Percentiles rank a stretch among this genome's conserved stretches.
Conservation (phyloP, 441 rosid species). For the Aquilaria agallochum region DNA sequence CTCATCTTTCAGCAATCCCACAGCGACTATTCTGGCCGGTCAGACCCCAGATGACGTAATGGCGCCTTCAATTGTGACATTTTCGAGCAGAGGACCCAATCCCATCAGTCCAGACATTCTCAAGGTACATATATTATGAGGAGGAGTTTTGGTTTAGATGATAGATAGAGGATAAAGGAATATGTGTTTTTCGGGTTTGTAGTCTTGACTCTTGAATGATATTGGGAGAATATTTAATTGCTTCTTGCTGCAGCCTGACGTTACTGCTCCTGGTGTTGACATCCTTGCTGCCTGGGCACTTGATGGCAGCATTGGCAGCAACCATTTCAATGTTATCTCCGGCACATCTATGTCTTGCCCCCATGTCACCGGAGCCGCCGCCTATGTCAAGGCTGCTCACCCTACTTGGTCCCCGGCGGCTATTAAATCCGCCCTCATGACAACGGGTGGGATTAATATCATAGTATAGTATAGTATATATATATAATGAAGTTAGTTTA, state of each 20-base stretch:
- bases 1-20: conserved; percentile 19
- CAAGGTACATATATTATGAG: conserved; percentile 20
- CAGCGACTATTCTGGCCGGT: conserved; percentile 30
- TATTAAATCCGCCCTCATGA: conserved; percentile 37
- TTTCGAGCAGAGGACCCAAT: conserved; percentile 38
- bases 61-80: conserved; percentile 28
- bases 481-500: too few species aligned
- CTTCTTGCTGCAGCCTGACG: conserved; percentile 38
- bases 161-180: not conserved
- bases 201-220: too few species aligned
- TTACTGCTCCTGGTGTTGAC: conserved; percentile 51
- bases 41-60: conserved; percentile 24
- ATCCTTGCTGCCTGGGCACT: conserved; percentile 44
- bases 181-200: not conserved
- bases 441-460: conserved; percentile 20
- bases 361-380: conserved; percentile 31
- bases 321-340: conserved; percentile 23
- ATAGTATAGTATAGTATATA: not conserved
- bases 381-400: conserved; percentile 33
- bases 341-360: conserved; percentile 45
- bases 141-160: not conserved
- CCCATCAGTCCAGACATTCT: conserved; percentile 31
- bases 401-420: conserved; percentile 36
- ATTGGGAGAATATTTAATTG: not conserved
- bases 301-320: conserved; percentile 20